phyloP scores from a whole-genome alignment of 805 yeast species.

The Nakazawaea laoshanensis region DNA sequence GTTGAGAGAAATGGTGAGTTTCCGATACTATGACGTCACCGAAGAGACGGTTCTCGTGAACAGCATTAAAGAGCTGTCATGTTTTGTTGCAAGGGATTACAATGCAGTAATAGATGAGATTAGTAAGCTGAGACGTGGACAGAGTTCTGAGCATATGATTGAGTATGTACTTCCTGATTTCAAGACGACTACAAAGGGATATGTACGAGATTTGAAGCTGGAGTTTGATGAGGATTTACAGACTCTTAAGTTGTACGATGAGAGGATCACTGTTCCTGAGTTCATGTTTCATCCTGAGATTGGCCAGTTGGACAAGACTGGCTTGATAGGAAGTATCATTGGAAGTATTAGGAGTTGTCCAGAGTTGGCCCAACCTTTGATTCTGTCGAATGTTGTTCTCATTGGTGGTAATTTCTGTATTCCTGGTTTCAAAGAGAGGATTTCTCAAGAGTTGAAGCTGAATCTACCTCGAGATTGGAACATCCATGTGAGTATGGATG shows the following conservation, averaged over 20 bases:
- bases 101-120: slow-evolving; percentile 10
- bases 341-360: slow-evolving; percentile 68
- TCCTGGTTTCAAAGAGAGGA: slow-evolving; percentile 56
- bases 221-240: slow-evolving; percentile 44
- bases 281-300: slow-evolving; percentile 79
- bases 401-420: slow-evolving; percentile 79
- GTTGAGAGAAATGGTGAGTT: slow-evolving; percentile 76
- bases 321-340: slow-evolving; percentile 61
- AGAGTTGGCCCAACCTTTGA: slow-evolving; percentile 60
- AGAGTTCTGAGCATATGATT: slow-evolving; percentile 23
- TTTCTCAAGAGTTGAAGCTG: slow-evolving; percentile 51
- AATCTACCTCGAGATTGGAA: slow-evolving; percentile 69
- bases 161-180: slow-evolving; percentile 86
- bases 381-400: slow-evolving; percentile 70
- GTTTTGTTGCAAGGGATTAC: slow-evolving; percentile 61
- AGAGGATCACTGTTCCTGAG: slow-evolving; percentile 84
- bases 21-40: slow-evolving; percentile 85
- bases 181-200: slow-evolving; percentile 73
- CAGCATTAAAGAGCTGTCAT: slow-evolving; percentile 72
- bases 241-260: slow-evolving; percentile 64
- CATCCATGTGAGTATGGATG: slow-evolving; percentile 32
- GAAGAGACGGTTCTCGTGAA: slow-evolving; percentile 84
- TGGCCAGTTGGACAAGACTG: slow-evolving; percentile 70
- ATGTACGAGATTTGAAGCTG: slow-evolving; percentile 31
- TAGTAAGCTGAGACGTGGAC: slow-evolving; percentile 12